Conservation (phyloP, 352 stramenopile genomes). For the Pythium phragmiticola region DNA sequence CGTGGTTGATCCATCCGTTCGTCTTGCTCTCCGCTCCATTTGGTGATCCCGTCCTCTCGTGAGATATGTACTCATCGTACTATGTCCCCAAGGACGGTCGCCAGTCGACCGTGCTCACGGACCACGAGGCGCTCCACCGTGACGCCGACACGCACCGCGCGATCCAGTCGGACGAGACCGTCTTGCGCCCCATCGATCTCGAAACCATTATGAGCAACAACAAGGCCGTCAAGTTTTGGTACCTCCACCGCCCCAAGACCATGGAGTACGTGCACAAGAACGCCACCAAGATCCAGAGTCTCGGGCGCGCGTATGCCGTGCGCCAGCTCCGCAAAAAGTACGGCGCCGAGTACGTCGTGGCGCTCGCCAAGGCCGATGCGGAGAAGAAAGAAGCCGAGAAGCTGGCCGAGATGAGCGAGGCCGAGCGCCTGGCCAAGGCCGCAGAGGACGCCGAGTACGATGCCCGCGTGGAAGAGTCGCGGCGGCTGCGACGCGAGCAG, state of each 20-base stretch:
- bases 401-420: conserved; percentile 60
- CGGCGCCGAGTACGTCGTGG: conserved; percentile 78
- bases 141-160: conserved; percentile 73
- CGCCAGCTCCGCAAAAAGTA: conserved; percentile 70
- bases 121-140: conserved; percentile 82
- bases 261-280: conserved; percentile 91
- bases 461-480: conserved; percentile 74
- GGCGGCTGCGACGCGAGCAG: conserved; percentile 73
- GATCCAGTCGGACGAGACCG: conserved; percentile 80
- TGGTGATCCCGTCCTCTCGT: neutral
- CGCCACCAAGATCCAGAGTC: conserved; percentile 81
- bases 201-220: conserved; percentile 89
- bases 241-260: conserved; percentile 85
- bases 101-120: conserved; percentile 70
- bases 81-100: conserved; percentile 72
- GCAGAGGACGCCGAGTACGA: conserved; percentile 68
- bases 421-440: conserved; percentile 53
- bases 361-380: conserved; percentile 67
- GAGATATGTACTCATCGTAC: conserved; percentile 86
- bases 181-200: conserved; percentile 75
- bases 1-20: neutral
- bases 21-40: conserved; percentile 8
- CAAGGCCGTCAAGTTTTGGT: conserved; percentile 88
- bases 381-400: conserved; percentile 56
- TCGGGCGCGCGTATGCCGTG: conserved; percentile 77